These are phyloP conservation scores for Davidsoniella virescens DNA, from an alignment of 2,329 filamentous ascomycete species.

Conservation along the genomic window DNA sequence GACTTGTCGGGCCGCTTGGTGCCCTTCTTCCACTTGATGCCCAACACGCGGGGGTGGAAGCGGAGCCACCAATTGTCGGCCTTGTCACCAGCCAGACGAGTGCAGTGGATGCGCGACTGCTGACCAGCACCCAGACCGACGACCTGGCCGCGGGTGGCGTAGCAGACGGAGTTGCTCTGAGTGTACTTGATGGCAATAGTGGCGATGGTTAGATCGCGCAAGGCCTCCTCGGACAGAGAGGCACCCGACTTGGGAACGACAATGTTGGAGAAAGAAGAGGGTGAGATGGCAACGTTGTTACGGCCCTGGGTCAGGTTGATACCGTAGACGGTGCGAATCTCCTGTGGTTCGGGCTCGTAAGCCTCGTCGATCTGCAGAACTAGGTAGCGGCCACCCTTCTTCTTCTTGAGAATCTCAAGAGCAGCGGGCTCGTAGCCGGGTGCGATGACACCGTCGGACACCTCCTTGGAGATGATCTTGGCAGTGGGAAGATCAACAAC, in stretches of 20 bases:
- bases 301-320: slow-evolving; percentile 78
- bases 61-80: slow-evolving; percentile 99
- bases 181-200: slow-evolving; percentile 98
- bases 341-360: slow-evolving; percentile 65
- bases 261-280: slow-evolving; percentile 69
- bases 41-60: slow-evolving; percentile 79
- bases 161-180: slow-evolving; percentile 97
- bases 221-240: slow-evolving; percentile 60
- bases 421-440: slow-evolving; percentile 74
- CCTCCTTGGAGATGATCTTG: slow-evolving; percentile 94
- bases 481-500: slow-evolving; percentile 83
- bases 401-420: slow-evolving; percentile 84
- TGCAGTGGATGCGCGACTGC: slow-evolving; percentile 97
- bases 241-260: slow-evolving; percentile 69
- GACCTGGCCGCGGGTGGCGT: slow-evolving; percentile 83
- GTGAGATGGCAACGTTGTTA: slow-evolving; percentile 78
- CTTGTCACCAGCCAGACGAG: slow-evolving; percentile 90
- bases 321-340: slow-evolving; percentile 80
- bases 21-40: slow-evolving; percentile 93
- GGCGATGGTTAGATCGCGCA: slow-evolving; percentile 81
- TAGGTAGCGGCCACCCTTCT: slow-evolving; percentile 95
- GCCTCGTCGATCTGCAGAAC: slow-evolving; percentile 86
- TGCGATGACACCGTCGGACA: slow-evolving; percentile 92
- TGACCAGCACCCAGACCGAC: slow-evolving; percentile 90
- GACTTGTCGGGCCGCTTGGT: slow-evolving; percentile 94